phyloP scores from a whole-genome alignment of 176 grass and related monocot species.

The Rhynchospora tenuis region DNA sequence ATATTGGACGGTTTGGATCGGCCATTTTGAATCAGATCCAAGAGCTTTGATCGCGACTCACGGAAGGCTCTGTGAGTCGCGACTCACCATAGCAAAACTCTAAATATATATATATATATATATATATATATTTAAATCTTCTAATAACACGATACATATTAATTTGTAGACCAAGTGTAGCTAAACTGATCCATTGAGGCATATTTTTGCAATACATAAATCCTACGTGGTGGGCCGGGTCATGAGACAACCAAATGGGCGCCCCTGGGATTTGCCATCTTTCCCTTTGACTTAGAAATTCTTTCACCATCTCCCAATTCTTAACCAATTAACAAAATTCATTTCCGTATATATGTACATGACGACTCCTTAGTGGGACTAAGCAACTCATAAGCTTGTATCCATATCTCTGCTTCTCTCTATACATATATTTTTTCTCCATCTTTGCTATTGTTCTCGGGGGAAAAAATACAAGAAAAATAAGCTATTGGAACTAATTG shows the following conservation, averaged over 20 bases:
- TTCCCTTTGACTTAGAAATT: constrained; percentile 7
- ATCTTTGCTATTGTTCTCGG: background rate
- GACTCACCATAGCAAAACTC: too few relatives aligned
- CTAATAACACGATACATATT: background rate
- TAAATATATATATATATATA: too few relatives aligned
- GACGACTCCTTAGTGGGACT: background rate
- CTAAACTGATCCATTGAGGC: background rate
- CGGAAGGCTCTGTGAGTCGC: too few relatives aligned
- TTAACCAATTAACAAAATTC: background rate
- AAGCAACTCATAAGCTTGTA: background rate
- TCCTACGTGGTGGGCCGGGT: background rate
- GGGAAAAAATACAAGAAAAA: background rate
- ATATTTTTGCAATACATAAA: background rate
- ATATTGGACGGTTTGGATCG: too few relatives aligned
- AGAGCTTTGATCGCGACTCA: too few relatives aligned
- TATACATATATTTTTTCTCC: background rate
- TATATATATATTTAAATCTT: background rate
- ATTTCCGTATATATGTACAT: constrained; percentile 1
- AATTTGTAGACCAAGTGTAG: background rate
- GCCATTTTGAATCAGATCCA: too few relatives aligned
- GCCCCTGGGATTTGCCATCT: constrained; percentile 10
- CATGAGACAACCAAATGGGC: constrained; percentile 1
- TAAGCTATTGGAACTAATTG: background rate
- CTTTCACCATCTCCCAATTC: background rate
- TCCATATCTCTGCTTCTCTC: background rate